Evolutionary conservation across 2,329 filamentous ascomycete genomes (phyloP), one percentile per base, ranked within the genome.

Genomic region (Capronia coronata): DNA sequence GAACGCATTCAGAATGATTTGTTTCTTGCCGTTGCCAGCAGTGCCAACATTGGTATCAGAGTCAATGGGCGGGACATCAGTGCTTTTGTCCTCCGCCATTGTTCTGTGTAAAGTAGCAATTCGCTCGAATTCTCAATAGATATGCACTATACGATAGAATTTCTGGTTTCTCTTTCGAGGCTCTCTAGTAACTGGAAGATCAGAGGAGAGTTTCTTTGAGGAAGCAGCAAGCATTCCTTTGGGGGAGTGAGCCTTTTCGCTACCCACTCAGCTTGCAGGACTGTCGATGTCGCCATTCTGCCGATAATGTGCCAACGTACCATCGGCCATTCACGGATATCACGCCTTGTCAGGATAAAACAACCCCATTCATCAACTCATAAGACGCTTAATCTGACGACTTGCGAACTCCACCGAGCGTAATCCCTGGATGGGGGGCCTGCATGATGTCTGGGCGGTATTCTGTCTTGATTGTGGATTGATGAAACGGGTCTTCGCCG

Each of bases 401-500:
- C n/a, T n/a, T n/a, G n/a, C n/a, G n/a, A n/a, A n/a, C n/a, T n/a
- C n/a, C n/a, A n/a, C n/a, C n/a, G n/a, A n/a, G n/a, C n/a, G n/a
- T n/a, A n/a, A n/a, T n/a, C n/a, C n/a, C n/a, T n/a, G n/a, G n/a
- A n/a, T n/a, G n/a, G n/a, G n/a, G n/a, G n/a, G n/a, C n/a, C n/a
- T n/a, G n/a, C n/a, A n/a, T n/a, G n/a, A n/a, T n/a, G n/a, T n/a
- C n/a, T 64, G 64, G 0, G 65, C 65, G 1, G 65, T 68, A 1
- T 65, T 67, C 38, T 66, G 2, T 38, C 35, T 38, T 38, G 46
- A 38, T 68, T 67, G 49, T 62, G 52, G 65, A 67, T 67, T 35
- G 66, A 67, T 42, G 65, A 67, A 45, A 67, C 63, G 1, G n/a
- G 65, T 67, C 5, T 51, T 65, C 21, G 61, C 64, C 0, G 63